Base-by-base conservation (phyloP, 371 early-diverging fungal genomes). In the Mucor plumbeus region DNA sequence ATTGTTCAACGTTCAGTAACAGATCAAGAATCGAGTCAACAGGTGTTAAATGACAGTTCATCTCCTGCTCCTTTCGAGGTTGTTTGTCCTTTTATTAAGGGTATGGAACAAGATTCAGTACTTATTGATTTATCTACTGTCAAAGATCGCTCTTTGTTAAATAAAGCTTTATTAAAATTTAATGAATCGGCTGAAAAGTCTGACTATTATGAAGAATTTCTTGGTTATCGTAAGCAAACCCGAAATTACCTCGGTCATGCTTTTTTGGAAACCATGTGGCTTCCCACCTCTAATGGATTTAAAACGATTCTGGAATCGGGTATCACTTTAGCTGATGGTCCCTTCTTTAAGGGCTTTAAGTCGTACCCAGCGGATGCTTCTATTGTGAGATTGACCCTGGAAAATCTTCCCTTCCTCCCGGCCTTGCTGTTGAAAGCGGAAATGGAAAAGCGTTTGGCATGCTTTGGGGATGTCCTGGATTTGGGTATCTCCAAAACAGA, bases 251-350 rank as follows among this genome's bases (percentile, higher is more conserved):
- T 62, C 3, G 15, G 21, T 5, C 47, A 50, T 9, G 14, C 17
- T 19, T 62, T 26, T 11, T 10, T 62, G 5, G 62, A 62, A 26
- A 62, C 62, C 3, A 4, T 21, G n/a, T 62, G 62, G 53, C 7
- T 21, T 6, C 35, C 0, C 4, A 11, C 9, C 1, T 1, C 34
- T 13, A 1, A 3, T 11, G 50, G 53, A 7, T 7, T 11, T 19
- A 13, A 34, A 1, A 40, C 35, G 14, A 35, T 38, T 36, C 3
- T 21, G 4, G 8, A 38, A 5, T 47, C 44, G 7, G 59, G 59
- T 5, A 50, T 50, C 10, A 36, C 8, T 0, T 19, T 62, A 3
- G 19, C 3, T 10, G 53, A 62, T 19, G 53, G 39, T 14, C 34
- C 48, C 9, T 44, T 19, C 11, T 9, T 62, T 36, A 62, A 62